Evolutionary conservation across 139 green algal species (phyloP).

Genomic region (Picochlorum sp.): DNA sequence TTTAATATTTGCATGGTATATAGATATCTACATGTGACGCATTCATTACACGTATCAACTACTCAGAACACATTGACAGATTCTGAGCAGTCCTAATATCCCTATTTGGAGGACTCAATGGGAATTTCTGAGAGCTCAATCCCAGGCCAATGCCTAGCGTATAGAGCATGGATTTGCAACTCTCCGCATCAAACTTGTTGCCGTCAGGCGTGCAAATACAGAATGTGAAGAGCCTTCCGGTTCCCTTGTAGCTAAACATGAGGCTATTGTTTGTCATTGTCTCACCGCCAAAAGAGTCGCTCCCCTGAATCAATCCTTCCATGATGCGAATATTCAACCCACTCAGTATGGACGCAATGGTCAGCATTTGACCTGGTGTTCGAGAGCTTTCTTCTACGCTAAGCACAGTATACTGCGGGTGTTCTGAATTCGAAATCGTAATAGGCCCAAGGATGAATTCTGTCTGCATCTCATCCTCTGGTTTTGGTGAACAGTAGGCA

Average conservation of each 20-base stretch:
- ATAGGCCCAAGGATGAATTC: conserved; percentile 29
- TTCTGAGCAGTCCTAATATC: background rate
- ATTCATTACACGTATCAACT: background rate
- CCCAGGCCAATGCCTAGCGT: conserved; percentile 31
- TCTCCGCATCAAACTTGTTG: conserved; percentile 32
- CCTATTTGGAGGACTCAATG: conserved; percentile 11
- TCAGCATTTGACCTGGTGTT: conserved; percentile 35
- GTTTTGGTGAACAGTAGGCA: conserved; percentile 39
- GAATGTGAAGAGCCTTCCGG: conserved; percentile 33
- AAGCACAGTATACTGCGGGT: conserved; percentile 39
- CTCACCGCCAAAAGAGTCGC: background rate
- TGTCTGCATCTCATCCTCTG: conserved; percentile 1
- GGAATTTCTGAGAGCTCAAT: conserved; percentile 14
- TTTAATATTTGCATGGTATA: no score
- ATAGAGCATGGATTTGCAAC: conserved; percentile 30
- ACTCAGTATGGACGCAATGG: conserved; percentile 43
- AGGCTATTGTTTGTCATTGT: background rate
- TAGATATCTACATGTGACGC: no score
- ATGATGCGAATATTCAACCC: conserved; percentile 38
- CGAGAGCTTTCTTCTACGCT: conserved; percentile 14
- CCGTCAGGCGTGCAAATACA: conserved; percentile 26
- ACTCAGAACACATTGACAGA: background rate
- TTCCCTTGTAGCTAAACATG: no score
- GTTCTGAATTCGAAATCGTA: conserved; percentile 31
- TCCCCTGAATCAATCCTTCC: conserved; percentile 41